Conservation (phyloP, 208 protist species). For the Tritrichomonas foetus region DNA sequence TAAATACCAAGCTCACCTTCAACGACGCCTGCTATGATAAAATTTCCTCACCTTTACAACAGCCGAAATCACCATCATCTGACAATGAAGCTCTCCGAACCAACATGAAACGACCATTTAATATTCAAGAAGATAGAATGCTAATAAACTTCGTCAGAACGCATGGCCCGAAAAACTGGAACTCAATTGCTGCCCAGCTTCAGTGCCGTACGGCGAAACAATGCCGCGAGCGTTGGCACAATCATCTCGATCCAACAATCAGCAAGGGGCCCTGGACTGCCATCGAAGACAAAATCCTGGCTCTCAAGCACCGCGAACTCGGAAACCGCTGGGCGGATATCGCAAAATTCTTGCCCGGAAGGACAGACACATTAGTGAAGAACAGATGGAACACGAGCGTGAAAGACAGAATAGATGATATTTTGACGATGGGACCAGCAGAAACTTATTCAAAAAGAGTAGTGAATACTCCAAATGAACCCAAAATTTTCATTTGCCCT, state of each 20-base stretch:
- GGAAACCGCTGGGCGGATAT: slow-evolving; percentile 20
- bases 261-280: not conserved
- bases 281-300: not conserved
- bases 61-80: too few relatives aligned
- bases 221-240: slow-evolving; percentile 9
- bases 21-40: too few relatives aligned
- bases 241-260: not conserved
- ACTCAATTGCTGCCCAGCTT: too few relatives aligned
- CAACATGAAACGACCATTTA: too few relatives aligned
- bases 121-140: too few relatives aligned
- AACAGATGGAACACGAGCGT: slow-evolving; percentile 8
- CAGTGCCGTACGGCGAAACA: too few relatives aligned
- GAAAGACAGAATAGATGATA: not conserved
- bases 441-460: not conserved
- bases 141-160: too few relatives aligned
- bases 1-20: too few relatives aligned
- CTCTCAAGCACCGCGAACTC: not conserved
- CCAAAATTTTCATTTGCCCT: not conserved
- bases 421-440: not conserved
- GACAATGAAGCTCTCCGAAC: too few relatives aligned
- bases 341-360: slow-evolving; percentile 6
- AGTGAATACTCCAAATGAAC: not conserved
- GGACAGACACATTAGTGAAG: not conserved
- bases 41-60: too few relatives aligned
- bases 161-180: too few relatives aligned